These are phyloP conservation scores for Allium fistulosum DNA, from an alignment of 106 monocot genomes.

Conservation along the genomic window DNA sequence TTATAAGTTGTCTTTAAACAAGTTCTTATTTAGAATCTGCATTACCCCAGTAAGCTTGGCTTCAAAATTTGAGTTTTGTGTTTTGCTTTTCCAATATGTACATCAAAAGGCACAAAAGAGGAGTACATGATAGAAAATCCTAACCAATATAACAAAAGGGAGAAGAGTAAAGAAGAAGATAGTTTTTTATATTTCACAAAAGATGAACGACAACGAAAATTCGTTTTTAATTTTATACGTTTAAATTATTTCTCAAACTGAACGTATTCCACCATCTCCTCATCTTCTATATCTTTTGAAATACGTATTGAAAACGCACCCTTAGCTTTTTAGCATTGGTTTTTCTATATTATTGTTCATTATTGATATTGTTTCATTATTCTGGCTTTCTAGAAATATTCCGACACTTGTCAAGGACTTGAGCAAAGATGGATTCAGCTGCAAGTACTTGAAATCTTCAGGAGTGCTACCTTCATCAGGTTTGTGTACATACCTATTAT, in stretches of 20 bases:
- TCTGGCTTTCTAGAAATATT: background rate
- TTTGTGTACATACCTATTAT: background rate
- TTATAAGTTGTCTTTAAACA: background rate
- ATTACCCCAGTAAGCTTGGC: background rate
- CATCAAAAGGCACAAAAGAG: too few species aligned
- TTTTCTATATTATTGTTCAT: background rate
- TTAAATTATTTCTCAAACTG: background rate
- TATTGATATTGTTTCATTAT: background rate
- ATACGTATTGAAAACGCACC: background rate
- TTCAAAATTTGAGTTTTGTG: background rate
- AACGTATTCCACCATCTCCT: background rate
- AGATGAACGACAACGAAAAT: too few species aligned
- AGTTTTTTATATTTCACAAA: too few species aligned
- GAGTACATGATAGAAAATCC: too few species aligned
- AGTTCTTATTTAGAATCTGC: background rate
- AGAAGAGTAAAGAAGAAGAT: too few species aligned
- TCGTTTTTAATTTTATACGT: too few species aligned
- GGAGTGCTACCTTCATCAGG: conserved; percentile 1
- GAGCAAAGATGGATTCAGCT: conserved; percentile 3
- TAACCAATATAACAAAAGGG: too few species aligned
- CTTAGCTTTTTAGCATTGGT: background rate
- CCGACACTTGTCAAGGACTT: background rate
- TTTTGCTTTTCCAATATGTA: background rate
- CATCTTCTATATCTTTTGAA: background rate
- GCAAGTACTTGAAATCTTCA: conserved; percentile 2